Conservation (phyloP, 768 basidiomycete genomes). For the Pisolithus albus region DNA sequence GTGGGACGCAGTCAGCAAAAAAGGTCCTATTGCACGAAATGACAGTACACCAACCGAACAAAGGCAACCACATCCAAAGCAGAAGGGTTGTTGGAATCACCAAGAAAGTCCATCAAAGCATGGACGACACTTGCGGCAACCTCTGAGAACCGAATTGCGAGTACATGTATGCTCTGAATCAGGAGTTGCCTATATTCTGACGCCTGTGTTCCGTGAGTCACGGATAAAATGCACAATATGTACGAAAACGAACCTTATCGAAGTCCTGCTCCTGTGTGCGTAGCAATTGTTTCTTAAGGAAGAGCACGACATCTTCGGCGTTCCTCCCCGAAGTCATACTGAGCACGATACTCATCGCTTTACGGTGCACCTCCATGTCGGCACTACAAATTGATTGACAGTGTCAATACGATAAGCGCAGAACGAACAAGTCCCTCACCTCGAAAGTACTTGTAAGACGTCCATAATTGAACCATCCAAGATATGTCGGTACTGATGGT, state of each 20-base stretch:
- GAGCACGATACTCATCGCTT: conserved; percentile 83
- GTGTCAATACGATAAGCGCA: neutral
- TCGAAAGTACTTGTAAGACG: conserved; percentile 82
- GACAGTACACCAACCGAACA: too few relatives aligned
- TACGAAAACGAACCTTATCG: conserved; percentile 61
- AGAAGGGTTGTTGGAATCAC: too few relatives aligned
- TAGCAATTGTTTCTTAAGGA: conserved; percentile 97
- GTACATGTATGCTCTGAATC: too few relatives aligned
- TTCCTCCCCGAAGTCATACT: conserved; percentile 92
- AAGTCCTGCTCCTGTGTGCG: conserved; percentile 87
- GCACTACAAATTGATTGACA: conserved; percentile 41
- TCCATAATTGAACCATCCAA: conserved; percentile 94
- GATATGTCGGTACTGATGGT: conserved; percentile 56
- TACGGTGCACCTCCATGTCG: conserved; percentile 94
- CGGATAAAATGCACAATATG: neutral
- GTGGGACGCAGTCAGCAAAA: too few relatives aligned
- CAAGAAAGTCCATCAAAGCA: too few relatives aligned
- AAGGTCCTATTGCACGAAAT: too few relatives aligned
- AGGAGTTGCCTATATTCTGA: too few relatives aligned
- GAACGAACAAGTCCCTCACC: conserved; percentile 33
- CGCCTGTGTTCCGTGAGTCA: too few relatives aligned
- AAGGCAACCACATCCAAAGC: too few relatives aligned
- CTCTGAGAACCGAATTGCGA: too few relatives aligned
- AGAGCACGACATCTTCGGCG: conserved; percentile 91
- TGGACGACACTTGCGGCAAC: too few relatives aligned